phyloP scores from a whole-genome alignment of 208 protist species.

The Crithidia sp. region DNA sequence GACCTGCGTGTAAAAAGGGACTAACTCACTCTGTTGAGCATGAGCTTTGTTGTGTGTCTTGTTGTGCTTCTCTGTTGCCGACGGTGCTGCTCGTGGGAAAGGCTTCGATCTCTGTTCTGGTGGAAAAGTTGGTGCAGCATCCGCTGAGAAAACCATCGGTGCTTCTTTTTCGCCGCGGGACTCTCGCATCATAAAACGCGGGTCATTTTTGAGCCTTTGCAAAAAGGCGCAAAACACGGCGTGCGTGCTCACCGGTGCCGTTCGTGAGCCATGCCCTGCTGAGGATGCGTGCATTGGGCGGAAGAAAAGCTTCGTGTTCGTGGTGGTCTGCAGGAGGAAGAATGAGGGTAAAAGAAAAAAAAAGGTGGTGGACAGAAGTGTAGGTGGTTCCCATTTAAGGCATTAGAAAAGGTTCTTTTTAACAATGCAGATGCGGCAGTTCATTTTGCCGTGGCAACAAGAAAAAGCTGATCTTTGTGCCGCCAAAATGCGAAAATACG shows the following conservation, averaged over 20 bases:
- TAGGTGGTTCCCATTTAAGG: no score
- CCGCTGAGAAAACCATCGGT: not conserved
- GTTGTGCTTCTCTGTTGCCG: not conserved
- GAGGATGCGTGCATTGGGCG: not conserved
- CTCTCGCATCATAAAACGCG: no score
- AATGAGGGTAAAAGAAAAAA: conserved; percentile 9
- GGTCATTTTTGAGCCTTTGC: not conserved
- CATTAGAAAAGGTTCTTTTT: no score
- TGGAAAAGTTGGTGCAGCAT: not conserved
- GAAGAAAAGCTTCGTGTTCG: no score
- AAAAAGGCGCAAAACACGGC: conserved; percentile 16
- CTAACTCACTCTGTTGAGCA: not conserved
- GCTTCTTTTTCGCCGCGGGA: not conserved
- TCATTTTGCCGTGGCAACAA: no score
- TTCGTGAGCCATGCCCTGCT: not conserved
- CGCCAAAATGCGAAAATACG: no score
- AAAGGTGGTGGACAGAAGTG: not conserved
- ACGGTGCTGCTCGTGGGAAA: no score
- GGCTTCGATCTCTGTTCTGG: not conserved
- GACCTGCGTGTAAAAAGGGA: conserved; percentile 20
- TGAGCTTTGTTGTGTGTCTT: not conserved
- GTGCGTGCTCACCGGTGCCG: conserved; percentile 15
- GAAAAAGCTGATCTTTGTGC: no score
- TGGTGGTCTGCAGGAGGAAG: not conserved
- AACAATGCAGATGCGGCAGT: no score